Conservation (phyloP, 1,284 basidiomycete species). For the Wallemia hederae region DNA sequence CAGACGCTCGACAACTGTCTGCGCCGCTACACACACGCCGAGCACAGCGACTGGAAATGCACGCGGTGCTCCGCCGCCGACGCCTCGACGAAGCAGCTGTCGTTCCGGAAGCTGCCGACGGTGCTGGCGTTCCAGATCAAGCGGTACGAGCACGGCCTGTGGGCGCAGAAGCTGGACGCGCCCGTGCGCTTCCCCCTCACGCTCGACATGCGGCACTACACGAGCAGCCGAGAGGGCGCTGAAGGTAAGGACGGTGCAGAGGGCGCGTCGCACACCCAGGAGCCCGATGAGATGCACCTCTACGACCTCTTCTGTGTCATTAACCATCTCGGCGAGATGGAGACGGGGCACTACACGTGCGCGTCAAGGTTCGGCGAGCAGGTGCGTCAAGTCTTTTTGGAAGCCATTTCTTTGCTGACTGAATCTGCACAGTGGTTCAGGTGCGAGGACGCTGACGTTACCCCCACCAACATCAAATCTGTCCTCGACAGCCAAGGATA, state of each 20-base stretch:
- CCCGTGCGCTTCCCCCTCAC: constrained; percentile 51
- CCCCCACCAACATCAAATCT: constrained; percentile 31
- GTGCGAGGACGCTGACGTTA: constrained; percentile 84
- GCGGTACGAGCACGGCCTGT: constrained; percentile 71
- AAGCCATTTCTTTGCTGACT: neutral
- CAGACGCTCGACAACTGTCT: neutral
- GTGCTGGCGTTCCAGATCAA: constrained; percentile 90
- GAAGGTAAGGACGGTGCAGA: constrained; percentile 17
- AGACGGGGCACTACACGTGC: constrained; percentile 81
- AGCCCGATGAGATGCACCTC: constrained; percentile 43
- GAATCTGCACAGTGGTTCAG: constrained; percentile 43
- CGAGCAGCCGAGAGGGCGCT: constrained; percentile 21
- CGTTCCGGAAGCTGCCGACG: constrained; percentile 55
- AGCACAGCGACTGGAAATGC: neutral
- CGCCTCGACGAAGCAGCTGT: constrained; percentile 55
- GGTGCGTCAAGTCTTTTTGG: constrained; percentile 20
- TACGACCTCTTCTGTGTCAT: constrained; percentile 84
- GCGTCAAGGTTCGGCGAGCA: constrained; percentile 44
- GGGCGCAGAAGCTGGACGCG: constrained; percentile 56
- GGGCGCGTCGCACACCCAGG: constrained; percentile 17
- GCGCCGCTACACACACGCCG: neutral
- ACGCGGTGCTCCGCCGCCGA: constrained; percentile 10
- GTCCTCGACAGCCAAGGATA: constrained; percentile 45
- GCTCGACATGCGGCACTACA: constrained; percentile 68
- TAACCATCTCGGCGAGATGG: constrained; percentile 76